These are phyloP conservation scores for Cyberlindnera mississippiensis DNA, from an alignment of 805 yeast species.

Conservation along the genomic window DNA sequence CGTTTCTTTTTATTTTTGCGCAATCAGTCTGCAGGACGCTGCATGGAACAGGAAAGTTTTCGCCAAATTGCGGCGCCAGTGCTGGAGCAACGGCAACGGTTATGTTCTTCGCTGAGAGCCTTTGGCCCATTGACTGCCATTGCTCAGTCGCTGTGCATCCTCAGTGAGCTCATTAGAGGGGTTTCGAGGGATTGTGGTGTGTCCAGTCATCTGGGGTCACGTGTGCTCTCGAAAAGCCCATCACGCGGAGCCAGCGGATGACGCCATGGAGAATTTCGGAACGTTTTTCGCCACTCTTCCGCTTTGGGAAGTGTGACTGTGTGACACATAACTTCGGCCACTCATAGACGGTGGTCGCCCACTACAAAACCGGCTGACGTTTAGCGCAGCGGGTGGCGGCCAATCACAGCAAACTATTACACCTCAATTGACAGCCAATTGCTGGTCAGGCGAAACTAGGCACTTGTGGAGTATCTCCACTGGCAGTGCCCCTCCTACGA, in stretches of 20 bases:
- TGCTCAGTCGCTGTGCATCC: neutral
- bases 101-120: neutral
- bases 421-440: too few relatives aligned
- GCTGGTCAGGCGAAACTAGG: neutral
- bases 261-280: neutral
- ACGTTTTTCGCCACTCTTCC: neutral
- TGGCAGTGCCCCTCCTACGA: neutral
- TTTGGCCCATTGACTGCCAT: neutral
- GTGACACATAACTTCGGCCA: neutral
- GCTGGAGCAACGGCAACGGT: constrained; percentile 4
- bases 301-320: neutral
- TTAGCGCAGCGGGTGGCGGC: too few relatives aligned
- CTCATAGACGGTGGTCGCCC: too few relatives aligned
- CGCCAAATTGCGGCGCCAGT: constrained; percentile 4
- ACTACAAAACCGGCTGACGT: too few relatives aligned
- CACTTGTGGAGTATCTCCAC: neutral
- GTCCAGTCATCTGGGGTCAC: too few relatives aligned
- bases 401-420: too few relatives aligned
- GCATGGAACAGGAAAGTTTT: constrained; percentile 5
- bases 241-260: too few relatives aligned
- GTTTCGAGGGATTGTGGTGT: too few relatives aligned
- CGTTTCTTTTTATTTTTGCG: constrained; percentile 10
- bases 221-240: too few relatives aligned
- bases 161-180: too few relatives aligned
- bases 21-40: constrained; percentile 10